Base-by-base conservation (phyloP, 768 basidiomycete species). In the Pisolithus tinctorius region DNA sequence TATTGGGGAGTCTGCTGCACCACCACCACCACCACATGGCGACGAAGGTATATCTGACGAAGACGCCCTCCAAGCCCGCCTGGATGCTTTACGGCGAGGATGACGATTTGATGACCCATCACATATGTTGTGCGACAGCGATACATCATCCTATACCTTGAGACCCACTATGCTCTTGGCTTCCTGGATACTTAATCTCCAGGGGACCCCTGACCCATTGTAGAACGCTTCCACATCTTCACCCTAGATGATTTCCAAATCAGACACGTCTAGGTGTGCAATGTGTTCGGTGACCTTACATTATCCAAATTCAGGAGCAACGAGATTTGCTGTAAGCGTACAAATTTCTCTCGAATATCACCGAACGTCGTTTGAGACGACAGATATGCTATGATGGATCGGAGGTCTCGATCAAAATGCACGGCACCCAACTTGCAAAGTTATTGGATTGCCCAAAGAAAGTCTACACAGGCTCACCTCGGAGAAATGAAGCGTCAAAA, bases 211-310 rank as follows among this genome's bases (percentile, higher is more conserved):
- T 3, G 92, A 94, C 48, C 88, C 82, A 57, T 87, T 90, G 68
- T 93, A 97, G 66, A 97, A 96, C 49, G 94, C 91, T 56, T 94
- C 88, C 4, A 93, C 84, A 58, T 93, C 91, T 67, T 96, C 94
- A 58, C 95, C 93, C 93, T 93, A 59, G 29, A 40, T 17, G 20
- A 26, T 30, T 14, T 16, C 48, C 20, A 47, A 27, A 54, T 61
- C 34, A 56, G 51, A 25, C 34, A 36, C 41, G 10, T 45, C 54
- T 44, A 6, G 4, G 25, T 11, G 25, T 11, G 36, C 42, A 44
- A 14, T 23, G 29, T 23, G 45, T n/a, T 30, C 48, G 20, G n/a
- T 42, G 39, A 25, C 46, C 54, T 51, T 60, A 88, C 90, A 49
- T 69, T 74, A 62, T 96, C 93, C 39, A 97, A 73, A 66, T 96